Evolutionary conservation across 495 filamentous ascomycete species (phyloP).

Genomic region (Halenospora varia): DNA sequence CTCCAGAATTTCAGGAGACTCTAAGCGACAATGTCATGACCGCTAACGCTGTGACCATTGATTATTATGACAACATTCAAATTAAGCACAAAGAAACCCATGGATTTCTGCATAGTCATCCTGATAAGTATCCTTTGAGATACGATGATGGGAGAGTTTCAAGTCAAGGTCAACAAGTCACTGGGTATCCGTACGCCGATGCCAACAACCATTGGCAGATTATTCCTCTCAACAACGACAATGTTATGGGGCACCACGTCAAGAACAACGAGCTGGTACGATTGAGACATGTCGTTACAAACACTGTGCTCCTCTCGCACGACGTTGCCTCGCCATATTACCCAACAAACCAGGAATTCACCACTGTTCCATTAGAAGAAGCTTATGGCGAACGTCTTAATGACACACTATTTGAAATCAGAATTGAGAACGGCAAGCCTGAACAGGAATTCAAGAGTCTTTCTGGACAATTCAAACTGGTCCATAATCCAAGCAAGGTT

Average conservation of each 20-base stretch:
- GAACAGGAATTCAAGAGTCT: conserved; percentile 85
- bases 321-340: conserved; percentile 97
- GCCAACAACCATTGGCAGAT: conserved; percentile 99
- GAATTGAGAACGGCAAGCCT: conserved; percentile 80
- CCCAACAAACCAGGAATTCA: conserved; percentile 98
- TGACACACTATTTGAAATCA: conserved; percentile 90
- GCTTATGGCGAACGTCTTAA: conserved; percentile 76
- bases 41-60: conserved; percentile 73
- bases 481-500: conserved; percentile 89
- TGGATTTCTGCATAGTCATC: conserved; percentile 90
- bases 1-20: conserved; percentile 95
- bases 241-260: conserved; percentile 56
- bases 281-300: conserved; percentile 81
- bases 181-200: conserved; percentile 95
- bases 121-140: conserved; percentile 81
- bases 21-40: conserved; percentile 91
- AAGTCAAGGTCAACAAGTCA: conserved; percentile 96
- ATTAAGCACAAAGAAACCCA: conserved; percentile 97
- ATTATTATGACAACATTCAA: conserved; percentile 87
- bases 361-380: conserved; percentile 68
- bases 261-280: conserved; percentile 84
- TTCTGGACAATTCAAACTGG: conserved; percentile 87
- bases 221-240: conserved; percentile 59
- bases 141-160: conserved; percentile 98
- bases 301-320: conserved; percentile 87